Evolutionary conservation across 129 eudicot genomes (phyloP).

Genomic region (Scalesia atractyloides): DNA sequence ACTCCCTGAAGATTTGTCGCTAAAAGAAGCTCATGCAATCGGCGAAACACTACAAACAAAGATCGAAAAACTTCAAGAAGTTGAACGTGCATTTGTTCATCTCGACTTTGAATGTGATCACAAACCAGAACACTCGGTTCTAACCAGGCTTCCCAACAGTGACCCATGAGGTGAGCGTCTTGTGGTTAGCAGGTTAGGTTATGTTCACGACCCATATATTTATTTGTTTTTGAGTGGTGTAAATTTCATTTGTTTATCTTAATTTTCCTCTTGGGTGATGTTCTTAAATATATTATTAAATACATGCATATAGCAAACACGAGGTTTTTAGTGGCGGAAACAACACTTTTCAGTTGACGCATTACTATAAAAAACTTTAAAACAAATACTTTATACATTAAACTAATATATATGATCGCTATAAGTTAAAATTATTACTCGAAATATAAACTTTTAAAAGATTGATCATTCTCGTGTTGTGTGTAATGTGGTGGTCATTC

Average conservation of each 20-base stretch:
- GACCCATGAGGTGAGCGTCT: slow-evolving; percentile 47
- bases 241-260: slow-evolving; percentile 11
- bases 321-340: too few species aligned
- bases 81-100: slow-evolving; percentile 93
- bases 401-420: too few species aligned
- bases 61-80: slow-evolving; percentile 78
- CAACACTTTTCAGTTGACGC: too few species aligned
- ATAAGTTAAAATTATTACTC: too few species aligned
- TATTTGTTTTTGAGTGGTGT: slow-evolving; percentile 1
- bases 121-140: slow-evolving; percentile 86
- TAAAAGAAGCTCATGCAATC: slow-evolving; percentile 82
- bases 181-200: slow-evolving; percentile 3
- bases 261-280: background rate
- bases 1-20: slow-evolving; percentile 78
- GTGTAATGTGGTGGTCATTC: too few species aligned
- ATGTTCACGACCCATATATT: background rate
- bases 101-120: slow-evolving; percentile 84
- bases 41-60: slow-evolving; percentile 83
- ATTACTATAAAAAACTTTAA: too few species aligned
- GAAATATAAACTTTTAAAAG: too few species aligned
- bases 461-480: too few species aligned
- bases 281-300: background rate
- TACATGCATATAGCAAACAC: too few species aligned
- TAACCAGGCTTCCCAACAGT: slow-evolving; percentile 70
- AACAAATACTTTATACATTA: too few species aligned